Base-by-base conservation (phyloP, 495 filamentous ascomycete species). In the Penicillium mononematosum region DNA sequence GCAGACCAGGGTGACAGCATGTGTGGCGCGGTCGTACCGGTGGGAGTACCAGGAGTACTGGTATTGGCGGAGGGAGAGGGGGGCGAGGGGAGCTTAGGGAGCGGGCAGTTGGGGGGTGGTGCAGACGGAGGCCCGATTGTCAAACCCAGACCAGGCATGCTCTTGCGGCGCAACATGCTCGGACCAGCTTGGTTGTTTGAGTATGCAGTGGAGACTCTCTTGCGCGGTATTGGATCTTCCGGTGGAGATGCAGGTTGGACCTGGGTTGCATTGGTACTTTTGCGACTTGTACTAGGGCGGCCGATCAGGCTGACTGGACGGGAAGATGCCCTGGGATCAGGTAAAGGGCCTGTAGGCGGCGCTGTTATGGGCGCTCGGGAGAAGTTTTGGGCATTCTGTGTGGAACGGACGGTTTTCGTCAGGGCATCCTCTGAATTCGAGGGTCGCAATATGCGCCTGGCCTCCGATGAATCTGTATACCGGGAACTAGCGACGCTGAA, bases 21-120 rank as follows among this genome's bases (percentile, higher is more conserved):
- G 32, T 55, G 43, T 36, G 34, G 14, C 2, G 47, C 29, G 29
- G 39, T 11, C 8, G 27, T 12, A n/a, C n/a, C 36, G 19, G 45
- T 25, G 9, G 31, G 12, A n/a, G 43, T 7, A 17, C 27, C 24
- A 50, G 45, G 10, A 1, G 25, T 24, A 16, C 19, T 48, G 11
- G 24, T 14, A 17, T 19, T 19, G 27, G 11, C n/a, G 17, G 27
- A 10, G 12, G 45, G 14, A 24, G 55, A 29, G 6, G 64, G 54
- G 12, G 63, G 54, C 0, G 69, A 66, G 10, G 85, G 85, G 11
- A 88, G 75, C 5, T 85, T 82, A 7, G 85, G 86, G 4, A 88
- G 75, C 0, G 86, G 84, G 50, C 78, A 80, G 19, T 78, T 84
- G 11, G 86, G 86, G 16, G 86, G 86, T 12, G 86, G 86, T 14